Percentiles rank a stretch among this genome's conserved stretches.
Evolutionary conservation across 768 basidiomycete species (phyloP).

Genomic region (Phlegmacium glaucopus): DNA sequence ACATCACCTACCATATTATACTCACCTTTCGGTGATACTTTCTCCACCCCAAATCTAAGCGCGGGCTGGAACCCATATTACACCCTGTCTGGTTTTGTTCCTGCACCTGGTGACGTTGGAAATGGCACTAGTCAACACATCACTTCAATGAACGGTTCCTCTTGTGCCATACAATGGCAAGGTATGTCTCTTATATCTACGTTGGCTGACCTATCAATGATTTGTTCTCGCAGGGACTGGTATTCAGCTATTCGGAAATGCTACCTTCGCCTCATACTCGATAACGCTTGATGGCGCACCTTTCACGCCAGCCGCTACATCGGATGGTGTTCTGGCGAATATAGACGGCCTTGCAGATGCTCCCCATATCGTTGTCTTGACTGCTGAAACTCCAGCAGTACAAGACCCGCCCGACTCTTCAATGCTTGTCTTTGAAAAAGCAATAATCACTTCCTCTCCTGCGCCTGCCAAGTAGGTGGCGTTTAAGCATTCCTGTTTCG

Average conservation of each 20-base stretch:
- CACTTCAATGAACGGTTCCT: conserved; percentile 58
- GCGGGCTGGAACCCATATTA: conserved; percentile 73
- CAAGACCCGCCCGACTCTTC: conserved; percentile 25
- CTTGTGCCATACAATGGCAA: conserved; percentile 54
- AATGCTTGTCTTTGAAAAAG: conserved; percentile 55
- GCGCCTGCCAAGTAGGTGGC: conserved; percentile 31
- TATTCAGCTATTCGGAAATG: conserved; percentile 56
- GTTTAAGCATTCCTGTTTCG: background rate
- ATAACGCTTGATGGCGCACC: conserved; percentile 50
- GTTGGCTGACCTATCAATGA: conserved; percentile 1
- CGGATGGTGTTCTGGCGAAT: conserved; percentile 43
- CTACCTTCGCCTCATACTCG: conserved; percentile 39
- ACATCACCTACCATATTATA: conserved; percentile 64
- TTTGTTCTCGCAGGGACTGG: conserved; percentile 49
- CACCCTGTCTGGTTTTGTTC: conserved; percentile 44
- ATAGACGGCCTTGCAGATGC: conserved; percentile 44
- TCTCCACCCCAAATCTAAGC: conserved; percentile 42
- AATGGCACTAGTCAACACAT: conserved; percentile 58
- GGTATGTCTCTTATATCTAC: conserved; percentile 38
- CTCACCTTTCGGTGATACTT: conserved; percentile 55
- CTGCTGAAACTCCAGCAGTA: conserved; percentile 33
- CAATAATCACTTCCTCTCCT: conserved; percentile 40
- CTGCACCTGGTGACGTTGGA: conserved; percentile 38
- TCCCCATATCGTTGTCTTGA: conserved; percentile 55
- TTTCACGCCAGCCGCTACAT: conserved; percentile 19